Evolutionary conservation across 1,284 basidiomycete species (phyloP).

Genomic region (Ustanciosporium gigantosporum): DNA sequence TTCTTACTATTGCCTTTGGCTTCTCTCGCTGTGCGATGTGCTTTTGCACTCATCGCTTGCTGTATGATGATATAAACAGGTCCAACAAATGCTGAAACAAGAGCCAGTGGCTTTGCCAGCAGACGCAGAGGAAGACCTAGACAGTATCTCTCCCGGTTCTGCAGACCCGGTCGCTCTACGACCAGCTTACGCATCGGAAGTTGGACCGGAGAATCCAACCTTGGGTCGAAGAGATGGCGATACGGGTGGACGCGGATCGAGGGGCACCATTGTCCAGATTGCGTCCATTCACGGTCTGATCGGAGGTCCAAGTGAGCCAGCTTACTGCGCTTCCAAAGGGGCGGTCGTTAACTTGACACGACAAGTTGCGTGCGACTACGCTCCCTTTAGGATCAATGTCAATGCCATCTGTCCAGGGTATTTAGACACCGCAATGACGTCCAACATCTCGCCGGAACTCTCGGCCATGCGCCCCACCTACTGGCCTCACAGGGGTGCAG

Average conservation of each 20-base stretch:
- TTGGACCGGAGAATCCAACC: slow-evolving; percentile 13
- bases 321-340: slow-evolving; percentile 32
- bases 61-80: too few species aligned
- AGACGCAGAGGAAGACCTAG: slow-evolving; percentile 31
- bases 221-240: slow-evolving; percentile 16
- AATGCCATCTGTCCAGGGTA: slow-evolving; percentile 41
- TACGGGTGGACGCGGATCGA: slow-evolving; percentile 28
- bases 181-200: slow-evolving; percentile 4
- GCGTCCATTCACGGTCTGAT: slow-evolving; percentile 38
- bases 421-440: slow-evolving; percentile 34
- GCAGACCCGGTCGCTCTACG: slow-evolving; percentile 9
- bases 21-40: too few species aligned
- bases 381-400: slow-evolving; percentile 33
- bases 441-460: slow-evolving; percentile 19
- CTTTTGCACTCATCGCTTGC: neutral
- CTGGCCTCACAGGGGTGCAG: slow-evolving; percentile 37
- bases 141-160: slow-evolving; percentile 13
- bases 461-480: slow-evolving; percentile 12
- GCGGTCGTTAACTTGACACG: slow-evolving; percentile 36
- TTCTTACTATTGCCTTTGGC: too few species aligned
- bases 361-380: slow-evolving; percentile 38
- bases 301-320: slow-evolving; percentile 34
- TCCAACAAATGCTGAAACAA: slow-evolving; percentile 36
- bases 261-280: slow-evolving; percentile 37
- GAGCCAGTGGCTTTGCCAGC: slow-evolving; percentile 26